A percentile compares a stretch with the other conserved stretches of the same genome.
Evolutionary conservation across 2,329 filamentous ascomycete species (phyloP).

Genomic region (Aureobasidium sp.): DNA sequence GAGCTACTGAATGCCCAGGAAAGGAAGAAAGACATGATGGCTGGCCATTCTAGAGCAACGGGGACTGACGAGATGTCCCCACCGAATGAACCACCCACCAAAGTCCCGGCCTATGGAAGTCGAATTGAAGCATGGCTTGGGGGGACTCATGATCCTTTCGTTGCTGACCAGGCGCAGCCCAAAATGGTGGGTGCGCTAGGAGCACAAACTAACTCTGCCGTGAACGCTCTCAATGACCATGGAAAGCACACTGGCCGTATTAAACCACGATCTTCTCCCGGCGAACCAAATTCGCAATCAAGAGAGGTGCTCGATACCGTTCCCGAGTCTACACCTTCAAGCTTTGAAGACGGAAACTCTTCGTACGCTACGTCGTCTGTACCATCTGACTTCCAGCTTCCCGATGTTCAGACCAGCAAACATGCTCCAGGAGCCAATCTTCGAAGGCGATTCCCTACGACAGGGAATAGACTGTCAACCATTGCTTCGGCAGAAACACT

Average conservation of each 20-base stretch:
- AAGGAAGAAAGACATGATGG: neutral
- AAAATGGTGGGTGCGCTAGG: neutral
- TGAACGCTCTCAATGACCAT: neutral
- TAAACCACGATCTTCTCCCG: neutral
- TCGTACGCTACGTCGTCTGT: constrained; percentile 32
- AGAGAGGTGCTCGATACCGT: constrained; percentile 18
- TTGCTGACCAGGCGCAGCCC: constrained; percentile 28
- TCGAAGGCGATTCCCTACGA: constrained; percentile 39
- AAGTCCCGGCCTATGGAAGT: constrained; percentile 39
- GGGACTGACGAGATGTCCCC: neutral
- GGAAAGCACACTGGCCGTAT: neutral
- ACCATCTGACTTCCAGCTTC: constrained; percentile 26
- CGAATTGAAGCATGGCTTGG: constrained; percentile 59
- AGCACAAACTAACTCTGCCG: neutral
- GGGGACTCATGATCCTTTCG: constrained; percentile 49
- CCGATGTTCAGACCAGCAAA: constrained; percentile 27
- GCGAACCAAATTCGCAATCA: neutral
- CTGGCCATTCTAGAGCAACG: neutral
- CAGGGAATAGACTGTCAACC: constrained; percentile 51
- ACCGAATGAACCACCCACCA: neutral
- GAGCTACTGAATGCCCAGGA: neutral
- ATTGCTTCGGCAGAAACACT: constrained; percentile 53
- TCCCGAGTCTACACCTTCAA: constrained; percentile 17
- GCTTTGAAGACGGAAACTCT: constrained; percentile 26
- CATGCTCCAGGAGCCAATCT: constrained; percentile 15